Evolutionary conservation across 176 grass and related monocot genomes (phyloP).

Genomic region (Avena atlantica): DNA sequence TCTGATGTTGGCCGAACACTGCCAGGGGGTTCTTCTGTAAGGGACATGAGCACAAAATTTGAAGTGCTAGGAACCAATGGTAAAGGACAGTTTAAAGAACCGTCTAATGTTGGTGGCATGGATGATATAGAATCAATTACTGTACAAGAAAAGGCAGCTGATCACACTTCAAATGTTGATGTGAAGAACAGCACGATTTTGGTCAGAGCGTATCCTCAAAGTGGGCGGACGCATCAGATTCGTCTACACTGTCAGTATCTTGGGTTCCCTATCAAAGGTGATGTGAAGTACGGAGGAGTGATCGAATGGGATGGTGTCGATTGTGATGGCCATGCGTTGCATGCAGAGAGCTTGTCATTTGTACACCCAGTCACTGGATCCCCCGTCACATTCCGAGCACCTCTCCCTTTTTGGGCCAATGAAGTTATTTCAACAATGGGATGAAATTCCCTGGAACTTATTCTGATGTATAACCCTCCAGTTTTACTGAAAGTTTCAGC

Average conservation of each 20-base stretch:
- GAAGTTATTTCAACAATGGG: slow-evolving; percentile 54
- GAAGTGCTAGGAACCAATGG: slow-evolving; percentile 66
- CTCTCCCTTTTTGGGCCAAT: slow-evolving; percentile 72
- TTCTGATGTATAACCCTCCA: neutral
- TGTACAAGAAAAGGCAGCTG: slow-evolving; percentile 56
- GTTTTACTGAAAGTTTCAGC: neutral
- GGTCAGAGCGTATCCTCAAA: slow-evolving; percentile 86
- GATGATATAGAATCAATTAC: slow-evolving; percentile 53
- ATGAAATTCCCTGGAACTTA: slow-evolving; percentile 24
- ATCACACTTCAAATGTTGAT: slow-evolving; percentile 24
- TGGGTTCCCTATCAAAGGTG: slow-evolving; percentile 81
- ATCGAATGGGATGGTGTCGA: slow-evolving; percentile 61
- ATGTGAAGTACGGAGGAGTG: slow-evolving; percentile 88
- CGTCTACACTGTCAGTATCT: slow-evolving; percentile 87
- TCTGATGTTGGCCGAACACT: slow-evolving; percentile 61
- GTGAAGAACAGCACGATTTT: slow-evolving; percentile 54
- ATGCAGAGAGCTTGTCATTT: slow-evolving; percentile 81
- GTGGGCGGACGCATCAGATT: slow-evolving; percentile 94
- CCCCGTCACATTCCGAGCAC: slow-evolving; percentile 51
- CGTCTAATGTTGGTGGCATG: slow-evolving; percentile 17
- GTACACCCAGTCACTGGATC: slow-evolving; percentile 77
- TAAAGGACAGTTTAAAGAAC: slow-evolving; percentile 57
- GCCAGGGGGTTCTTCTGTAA: slow-evolving; percentile 73
- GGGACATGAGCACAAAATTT: slow-evolving; percentile 79
- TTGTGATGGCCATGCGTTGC: slow-evolving; percentile 72